Evolutionary conservation across 2,329 filamentous ascomycete genomes (phyloP), one percentile per base, ranked within the genome.

Genomic region (Botryotinia calthae): DNA sequence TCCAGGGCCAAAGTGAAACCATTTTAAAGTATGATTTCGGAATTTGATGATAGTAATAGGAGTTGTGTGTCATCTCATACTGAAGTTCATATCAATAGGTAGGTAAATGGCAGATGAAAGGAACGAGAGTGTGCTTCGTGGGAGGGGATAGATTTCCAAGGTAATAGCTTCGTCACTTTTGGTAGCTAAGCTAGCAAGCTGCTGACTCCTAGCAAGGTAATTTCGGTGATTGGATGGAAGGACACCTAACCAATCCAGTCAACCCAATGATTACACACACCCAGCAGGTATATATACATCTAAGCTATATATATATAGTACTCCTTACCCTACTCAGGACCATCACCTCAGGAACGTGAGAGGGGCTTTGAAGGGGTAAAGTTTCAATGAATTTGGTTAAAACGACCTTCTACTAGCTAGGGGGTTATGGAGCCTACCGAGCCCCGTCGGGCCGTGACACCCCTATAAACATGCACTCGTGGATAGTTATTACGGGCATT

Each of bases 1-100:
- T 90, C 90, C 92, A 97, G 76, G 93, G 93, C 93, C 93, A 96
- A 77, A 96, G 87, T 70, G 91, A 93, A 79, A 95, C 91, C 93
- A 96, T 96, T 74, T 77, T 82, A 76, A 72, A 65, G 66, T 66
- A 16, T 66, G 34, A 62, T 63, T 31, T 68, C 25, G 37, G 34
- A 56, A 68, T 62, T 40, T 62, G 37, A 56, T 67, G 65, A 25
- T 42, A 18, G 20, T 8, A 42, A n/a, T 18, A 42, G 59, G 25
- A 62, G 28, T 63, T 31, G 18, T 9, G 18, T 25, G 70, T 76
- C 62, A 77, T 63, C 70, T 74, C 76, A 79, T 77, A 51, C 54
- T 76, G 54, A 54, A 20, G 8, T 40, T 56, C 7, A 40, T 12
- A 31, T 42, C 20, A 63, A 70, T 37, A 44, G 31, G 25, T 31